Conservation (phyloP, 371 early-diverging fungal genomes). For the Mucor plumbeus region DNA sequence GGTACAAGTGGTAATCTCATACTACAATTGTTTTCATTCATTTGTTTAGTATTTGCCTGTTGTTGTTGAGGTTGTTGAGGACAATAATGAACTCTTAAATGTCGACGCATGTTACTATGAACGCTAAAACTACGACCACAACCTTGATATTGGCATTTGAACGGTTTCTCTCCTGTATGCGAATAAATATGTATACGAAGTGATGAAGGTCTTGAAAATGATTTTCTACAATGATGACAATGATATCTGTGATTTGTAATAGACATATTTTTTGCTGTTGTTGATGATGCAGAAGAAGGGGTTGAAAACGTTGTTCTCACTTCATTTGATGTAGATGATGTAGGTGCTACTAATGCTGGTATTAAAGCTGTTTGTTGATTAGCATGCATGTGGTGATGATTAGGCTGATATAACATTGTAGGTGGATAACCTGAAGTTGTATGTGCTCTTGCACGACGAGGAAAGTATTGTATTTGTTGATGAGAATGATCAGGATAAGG, state of each 20-base stretch:
- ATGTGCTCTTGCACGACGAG: constrained; percentile 29
- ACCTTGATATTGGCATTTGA: constrained; percentile 61
- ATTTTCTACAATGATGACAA: constrained; percentile 34
- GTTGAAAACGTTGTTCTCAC: not conserved
- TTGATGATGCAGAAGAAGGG: not conserved
- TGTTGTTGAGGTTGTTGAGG: constrained; percentile 13
- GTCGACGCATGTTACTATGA: constrained; percentile 77
- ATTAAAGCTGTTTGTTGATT: not conserved
- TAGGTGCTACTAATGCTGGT: not conserved
- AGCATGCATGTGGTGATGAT: not conserved
- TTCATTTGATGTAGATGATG: not conserved
- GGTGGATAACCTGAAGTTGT: constrained; percentile 39
- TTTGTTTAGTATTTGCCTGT: not conserved
- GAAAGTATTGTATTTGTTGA: not conserved
- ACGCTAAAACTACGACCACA: constrained; percentile 79
- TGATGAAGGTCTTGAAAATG: constrained; percentile 47
- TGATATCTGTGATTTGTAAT: constrained; percentile 22
- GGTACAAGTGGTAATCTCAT: constrained; percentile 29
- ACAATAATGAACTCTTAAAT: constrained; percentile 54
- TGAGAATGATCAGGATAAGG: not conserved
- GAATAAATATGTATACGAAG: constrained; percentile 71
- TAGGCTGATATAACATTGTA: constrained; percentile 19
- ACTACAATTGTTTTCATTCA: constrained; percentile 8
- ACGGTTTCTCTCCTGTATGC: constrained; percentile 81
- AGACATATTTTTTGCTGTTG: not conserved